These are phyloP conservation scores for Cystoderma amianthinum DNA, from an alignment of 768 basidiomycete genomes.

Conservation along the genomic window DNA sequence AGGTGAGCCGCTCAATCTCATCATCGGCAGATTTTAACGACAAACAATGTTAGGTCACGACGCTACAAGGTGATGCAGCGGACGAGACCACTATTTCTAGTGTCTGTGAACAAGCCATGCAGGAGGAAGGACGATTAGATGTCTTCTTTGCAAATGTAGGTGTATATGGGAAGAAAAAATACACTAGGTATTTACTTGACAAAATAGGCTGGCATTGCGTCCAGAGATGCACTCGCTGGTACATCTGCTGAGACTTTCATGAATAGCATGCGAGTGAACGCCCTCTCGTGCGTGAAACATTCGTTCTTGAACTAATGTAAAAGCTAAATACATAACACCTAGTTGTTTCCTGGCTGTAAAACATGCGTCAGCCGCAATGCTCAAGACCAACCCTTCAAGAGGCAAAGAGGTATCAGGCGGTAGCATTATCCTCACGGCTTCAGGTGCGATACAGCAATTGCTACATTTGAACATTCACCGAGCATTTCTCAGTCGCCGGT, in stretches of 20 bases:
- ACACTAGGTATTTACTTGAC: too few relatives aligned
- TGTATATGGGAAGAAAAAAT: conserved; percentile 1
- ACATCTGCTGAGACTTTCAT: conserved; percentile 63
- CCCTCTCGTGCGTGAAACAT: conserved; percentile 35
- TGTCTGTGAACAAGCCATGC: conserved; percentile 64
- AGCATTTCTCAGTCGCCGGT: conserved; percentile 60
- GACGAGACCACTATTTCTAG: conserved; percentile 62
- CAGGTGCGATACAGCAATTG: conserved; percentile 40
- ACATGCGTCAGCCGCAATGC: conserved; percentile 79
- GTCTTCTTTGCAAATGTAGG: conserved; percentile 93
- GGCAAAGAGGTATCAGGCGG: conserved; percentile 70
- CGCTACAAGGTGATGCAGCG: conserved; percentile 76
- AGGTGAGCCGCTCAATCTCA: conserved; percentile 36
- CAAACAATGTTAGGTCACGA: conserved; percentile 58
- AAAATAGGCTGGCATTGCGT: conserved; percentile 61
- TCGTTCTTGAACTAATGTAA: background rate
- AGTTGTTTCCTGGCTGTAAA: conserved; percentile 91
- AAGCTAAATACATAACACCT: background rate
- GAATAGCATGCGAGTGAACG: conserved; percentile 73
- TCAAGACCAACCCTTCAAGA: conserved; percentile 50
- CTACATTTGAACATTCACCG: background rate
- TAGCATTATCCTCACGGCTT: conserved; percentile 85
- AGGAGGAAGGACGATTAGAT: conserved; percentile 83
- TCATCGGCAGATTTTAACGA: background rate
- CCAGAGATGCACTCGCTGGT: conserved; percentile 34